Conservation (phyloP, 2,329 filamentous ascomycete species). For the Periglandula ipomoeae region DNA sequence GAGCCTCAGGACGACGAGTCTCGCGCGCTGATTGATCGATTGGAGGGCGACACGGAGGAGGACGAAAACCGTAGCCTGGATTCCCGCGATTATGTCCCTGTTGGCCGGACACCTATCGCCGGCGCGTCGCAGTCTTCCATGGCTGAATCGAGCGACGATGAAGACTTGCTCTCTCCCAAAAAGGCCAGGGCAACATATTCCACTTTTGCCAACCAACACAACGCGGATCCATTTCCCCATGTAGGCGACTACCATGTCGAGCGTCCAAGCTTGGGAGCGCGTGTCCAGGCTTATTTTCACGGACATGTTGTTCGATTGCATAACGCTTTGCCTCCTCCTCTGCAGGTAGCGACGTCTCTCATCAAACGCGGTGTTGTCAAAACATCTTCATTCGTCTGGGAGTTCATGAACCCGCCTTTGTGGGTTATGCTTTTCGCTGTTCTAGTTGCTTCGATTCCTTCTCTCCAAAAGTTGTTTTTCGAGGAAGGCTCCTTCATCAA, state of each 20-base stretch:
- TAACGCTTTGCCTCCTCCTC: slow-evolving; percentile 30
- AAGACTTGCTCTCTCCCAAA: slow-evolving; percentile 18
- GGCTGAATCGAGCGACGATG: slow-evolving; percentile 39
- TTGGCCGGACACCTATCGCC: slow-evolving; percentile 45
- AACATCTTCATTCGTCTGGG: slow-evolving; percentile 62
- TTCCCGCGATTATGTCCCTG: slow-evolving; percentile 42
- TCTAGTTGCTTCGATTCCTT: slow-evolving; percentile 77
- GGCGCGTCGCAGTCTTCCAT: slow-evolving; percentile 41
- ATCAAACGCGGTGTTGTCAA: slow-evolving; percentile 28
- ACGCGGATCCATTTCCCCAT: slow-evolving; percentile 52
- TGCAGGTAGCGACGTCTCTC: slow-evolving; percentile 26
- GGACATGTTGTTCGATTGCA: slow-evolving; percentile 20
- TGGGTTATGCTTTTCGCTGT: slow-evolving; percentile 96
- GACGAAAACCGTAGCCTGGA: slow-evolving; percentile 28
- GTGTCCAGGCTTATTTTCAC: slow-evolving; percentile 17
- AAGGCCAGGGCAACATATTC: slow-evolving; percentile 19
- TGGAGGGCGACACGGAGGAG: slow-evolving; percentile 29
- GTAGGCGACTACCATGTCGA: slow-evolving; percentile 38
- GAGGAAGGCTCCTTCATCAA: slow-evolving; percentile 78
- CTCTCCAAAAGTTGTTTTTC: slow-evolving; percentile 80
- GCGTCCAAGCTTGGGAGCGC: slow-evolving; percentile 19
- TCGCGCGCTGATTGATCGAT: slow-evolving; percentile 31
- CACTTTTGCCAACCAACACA: slow-evolving; percentile 17
- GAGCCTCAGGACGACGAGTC: slow-evolving; percentile 33
- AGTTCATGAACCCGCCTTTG: slow-evolving; percentile 96